Conservation (phyloP, 75 land plant species). For the Cryptomeria japonica region DNA sequence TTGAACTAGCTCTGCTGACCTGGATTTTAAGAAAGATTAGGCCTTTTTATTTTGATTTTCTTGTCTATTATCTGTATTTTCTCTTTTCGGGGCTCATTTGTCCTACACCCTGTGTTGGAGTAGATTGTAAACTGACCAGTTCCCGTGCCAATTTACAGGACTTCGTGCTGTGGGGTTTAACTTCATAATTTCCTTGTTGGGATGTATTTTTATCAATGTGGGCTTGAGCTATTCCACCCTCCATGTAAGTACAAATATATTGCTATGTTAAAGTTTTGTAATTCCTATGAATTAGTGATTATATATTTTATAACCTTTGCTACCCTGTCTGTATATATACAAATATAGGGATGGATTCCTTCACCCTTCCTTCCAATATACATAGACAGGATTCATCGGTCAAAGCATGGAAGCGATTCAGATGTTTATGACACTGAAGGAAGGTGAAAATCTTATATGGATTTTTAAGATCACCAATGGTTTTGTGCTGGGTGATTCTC, state of each 20-base stretch:
- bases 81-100: background rate
- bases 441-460: constrained; percentile 28
- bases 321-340: background rate
- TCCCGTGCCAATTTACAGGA: constrained; percentile 14
- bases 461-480: too few relatives aligned
- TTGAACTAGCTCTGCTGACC: too few relatives aligned
- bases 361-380: constrained; percentile 64
- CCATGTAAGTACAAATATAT: constrained; percentile 11
- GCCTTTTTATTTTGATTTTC: too few relatives aligned
- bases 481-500: too few relatives aligned
- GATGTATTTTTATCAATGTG: constrained; percentile 22
- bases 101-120: background rate
- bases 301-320: background rate
- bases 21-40: too few relatives aligned
- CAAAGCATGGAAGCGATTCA: constrained; percentile 81
- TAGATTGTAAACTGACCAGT: background rate
- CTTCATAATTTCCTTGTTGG: constrained; percentile 21
- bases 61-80: too few relatives aligned
- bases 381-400: constrained; percentile 68
- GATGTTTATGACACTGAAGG: constrained; percentile 80
- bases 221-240: constrained; percentile 34
- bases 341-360: constrained; percentile 68
- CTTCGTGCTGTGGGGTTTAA: constrained; percentile 41
- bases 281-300: background rate
- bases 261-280: background rate